Conservation (phyloP, 202 grass and related monocot genomes). For the Musa balbisiana region DNA sequence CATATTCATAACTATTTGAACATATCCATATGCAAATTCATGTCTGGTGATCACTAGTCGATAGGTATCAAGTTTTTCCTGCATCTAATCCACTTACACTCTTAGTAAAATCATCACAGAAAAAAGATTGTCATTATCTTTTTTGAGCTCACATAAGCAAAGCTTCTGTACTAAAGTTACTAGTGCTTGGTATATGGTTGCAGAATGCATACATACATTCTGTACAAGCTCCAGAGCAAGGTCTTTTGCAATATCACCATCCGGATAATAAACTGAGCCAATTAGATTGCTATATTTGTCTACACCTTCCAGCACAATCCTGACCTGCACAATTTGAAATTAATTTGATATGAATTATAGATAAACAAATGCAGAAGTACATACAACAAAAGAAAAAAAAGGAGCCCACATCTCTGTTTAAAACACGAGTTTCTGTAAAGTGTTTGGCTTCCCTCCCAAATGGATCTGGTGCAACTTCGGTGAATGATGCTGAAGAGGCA, state of each 20-base stretch:
- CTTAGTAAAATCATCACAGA: too few relatives aligned
- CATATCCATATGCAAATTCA: too few relatives aligned
- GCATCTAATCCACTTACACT: too few relatives aligned
- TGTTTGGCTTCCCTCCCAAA: slow-evolving; percentile 94
- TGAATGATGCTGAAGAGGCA: slow-evolving; percentile 40
- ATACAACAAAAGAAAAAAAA: slow-evolving; percentile 8
- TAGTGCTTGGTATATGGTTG: neutral
- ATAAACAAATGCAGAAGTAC: slow-evolving; percentile 3
- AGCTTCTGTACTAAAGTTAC: neutral
- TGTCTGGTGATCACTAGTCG: too few relatives aligned
- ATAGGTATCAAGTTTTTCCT: too few relatives aligned
- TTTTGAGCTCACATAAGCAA: neutral
- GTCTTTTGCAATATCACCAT: slow-evolving; percentile 80
- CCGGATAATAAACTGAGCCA: slow-evolving; percentile 92
- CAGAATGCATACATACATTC: slow-evolving; percentile 52
- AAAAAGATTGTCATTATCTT: too few relatives aligned
- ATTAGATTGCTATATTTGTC: slow-evolving; percentile 89
- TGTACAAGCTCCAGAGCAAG: slow-evolving; percentile 80
- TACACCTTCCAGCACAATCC: slow-evolving; percentile 94
- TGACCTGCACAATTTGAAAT: slow-evolving; percentile 45
- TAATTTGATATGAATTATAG: slow-evolving; percentile 11
- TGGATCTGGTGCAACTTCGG: slow-evolving; percentile 73
- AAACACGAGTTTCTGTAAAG: slow-evolving; percentile 79
- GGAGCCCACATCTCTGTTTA: slow-evolving; percentile 82
- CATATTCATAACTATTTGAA: too few relatives aligned